phyloP scores from a whole-genome alignment of 1,139 yeast species.

The Pichia sp. region DNA sequence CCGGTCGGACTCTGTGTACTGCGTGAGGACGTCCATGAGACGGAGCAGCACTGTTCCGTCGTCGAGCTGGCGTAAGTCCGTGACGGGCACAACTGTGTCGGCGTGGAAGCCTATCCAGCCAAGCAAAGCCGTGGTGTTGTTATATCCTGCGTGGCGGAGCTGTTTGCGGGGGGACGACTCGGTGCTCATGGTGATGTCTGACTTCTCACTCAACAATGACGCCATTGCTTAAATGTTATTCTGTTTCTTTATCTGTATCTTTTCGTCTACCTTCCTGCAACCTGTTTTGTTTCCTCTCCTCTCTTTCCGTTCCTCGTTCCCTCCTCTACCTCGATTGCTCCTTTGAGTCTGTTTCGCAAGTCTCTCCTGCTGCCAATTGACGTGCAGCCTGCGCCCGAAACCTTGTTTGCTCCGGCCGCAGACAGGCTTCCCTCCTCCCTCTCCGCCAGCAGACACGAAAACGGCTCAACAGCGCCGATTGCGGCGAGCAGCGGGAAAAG shows the following conservation, averaged over 20 bases:
- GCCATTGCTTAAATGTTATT: background rate
- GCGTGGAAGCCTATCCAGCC: constrained; percentile 35
- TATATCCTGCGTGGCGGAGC: background rate
- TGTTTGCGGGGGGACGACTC: constrained; percentile 2
- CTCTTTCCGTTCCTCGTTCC: too few relatives aligned
- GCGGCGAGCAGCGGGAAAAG: background rate
- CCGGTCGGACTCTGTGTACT: background rate
- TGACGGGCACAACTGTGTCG: constrained; percentile 14
- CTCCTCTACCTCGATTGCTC: too few relatives aligned
- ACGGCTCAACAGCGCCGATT: background rate
- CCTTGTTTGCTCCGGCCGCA: background rate
- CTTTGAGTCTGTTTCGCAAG: too few relatives aligned
- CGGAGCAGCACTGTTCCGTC: constrained; percentile 6
- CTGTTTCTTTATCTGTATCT: background rate
- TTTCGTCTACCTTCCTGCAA: background rate
- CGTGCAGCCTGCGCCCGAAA: background rate
- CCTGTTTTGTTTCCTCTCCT: too few relatives aligned
- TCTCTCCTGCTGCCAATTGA: too few relatives aligned
- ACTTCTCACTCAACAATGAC: background rate
- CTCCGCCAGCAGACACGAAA: background rate
- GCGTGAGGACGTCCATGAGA: background rate
- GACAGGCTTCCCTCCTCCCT: background rate
- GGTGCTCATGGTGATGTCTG: background rate
- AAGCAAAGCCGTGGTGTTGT: constrained; percentile 1
- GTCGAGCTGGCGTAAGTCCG: background rate